Evolutionary conservation across 352 stramenopile species (phyloP).

Genomic region (Globisporangium paddicum): DNA sequence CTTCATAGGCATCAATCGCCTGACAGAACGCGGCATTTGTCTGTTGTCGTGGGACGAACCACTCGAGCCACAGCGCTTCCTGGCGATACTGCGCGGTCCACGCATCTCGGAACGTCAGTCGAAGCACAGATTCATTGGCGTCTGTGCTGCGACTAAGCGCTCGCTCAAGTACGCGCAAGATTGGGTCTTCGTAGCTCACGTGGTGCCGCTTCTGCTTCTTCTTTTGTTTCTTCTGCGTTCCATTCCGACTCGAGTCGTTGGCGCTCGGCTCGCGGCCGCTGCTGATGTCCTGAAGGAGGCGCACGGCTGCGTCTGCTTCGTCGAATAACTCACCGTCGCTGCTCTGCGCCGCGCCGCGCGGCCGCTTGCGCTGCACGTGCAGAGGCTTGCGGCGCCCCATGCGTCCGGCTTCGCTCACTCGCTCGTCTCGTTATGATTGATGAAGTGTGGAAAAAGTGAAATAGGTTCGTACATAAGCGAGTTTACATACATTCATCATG

Average conservation of each 20-base stretch:
- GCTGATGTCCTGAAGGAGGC: background rate
- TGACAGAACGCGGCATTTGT: background rate
- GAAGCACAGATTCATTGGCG: background rate
- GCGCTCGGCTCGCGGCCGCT: background rate
- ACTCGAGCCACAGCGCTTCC: conserved; percentile 11
- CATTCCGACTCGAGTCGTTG: background rate
- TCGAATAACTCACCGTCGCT: background rate
- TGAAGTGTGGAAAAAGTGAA: background rate
- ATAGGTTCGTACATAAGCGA: too few relatives aligned
- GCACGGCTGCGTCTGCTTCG: background rate
- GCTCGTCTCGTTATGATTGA: background rate
- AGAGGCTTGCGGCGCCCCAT: conserved; percentile 33
- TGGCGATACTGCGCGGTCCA: conserved; percentile 7
- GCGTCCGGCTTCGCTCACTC: background rate
- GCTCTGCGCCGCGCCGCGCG: conserved; percentile 2
- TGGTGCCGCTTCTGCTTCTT: conserved; percentile 1
- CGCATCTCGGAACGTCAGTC: conserved; percentile 11
- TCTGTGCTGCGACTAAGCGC: background rate
- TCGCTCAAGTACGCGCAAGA: background rate
- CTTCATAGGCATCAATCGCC: background rate
- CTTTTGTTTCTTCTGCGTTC: background rate
- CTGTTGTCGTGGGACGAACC: background rate
- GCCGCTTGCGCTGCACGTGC: conserved; percentile 21
- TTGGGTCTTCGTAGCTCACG: conserved; percentile 1
- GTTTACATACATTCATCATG: too few relatives aligned